Base-by-base conservation (phyloP, 768 basidiomycete genomes). In the Boletus speciosus region DNA sequence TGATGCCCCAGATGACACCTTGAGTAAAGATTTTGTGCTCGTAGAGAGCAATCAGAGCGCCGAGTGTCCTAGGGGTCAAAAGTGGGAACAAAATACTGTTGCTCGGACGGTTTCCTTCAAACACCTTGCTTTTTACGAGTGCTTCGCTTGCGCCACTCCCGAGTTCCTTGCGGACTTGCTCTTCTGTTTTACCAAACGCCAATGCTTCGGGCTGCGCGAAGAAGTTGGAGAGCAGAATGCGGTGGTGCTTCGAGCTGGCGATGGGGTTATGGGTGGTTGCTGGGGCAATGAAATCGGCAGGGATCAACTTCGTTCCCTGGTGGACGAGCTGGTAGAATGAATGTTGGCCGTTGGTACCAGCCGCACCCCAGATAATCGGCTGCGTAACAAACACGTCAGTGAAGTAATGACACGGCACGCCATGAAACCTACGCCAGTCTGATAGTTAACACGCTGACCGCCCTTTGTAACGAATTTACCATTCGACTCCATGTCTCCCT, bases 21-120 rank as follows among this genome's bases (percentile, higher is more conserved):
- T 98, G 97, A 0, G 90, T 89, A 73, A 98, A 98, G 68, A 99
- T 97, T 80, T 99, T 99, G 80, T 99, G 97, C 74, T 98, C 94
- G 69, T 96, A 97, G 59, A 97, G 66, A 15, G 89, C 92, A 67
- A 97, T 89, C 51, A 97, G 76, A 3, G 93, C 86, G 40, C 84
- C 97, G 37, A 98, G 85, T 11, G 86, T 90, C 39, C 85, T 82
- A 12, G 97, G 96, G 1, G 93, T 97, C 65, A 98, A 74, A 60
- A 90, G 73, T 23, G 93, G 93, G 86, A 98, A 97, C 74, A 98
- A 73, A 72, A 98, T 92, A 62, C 88, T 90, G 77, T 97, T 98
- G 73, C 93, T 97, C 3, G 96, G 97, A 59, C 88, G 81, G 78
- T 98, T 99, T 35, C 96, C 97, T 71, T 93, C 93, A 68, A 98